Evolutionary conservation across 306 rosid genomes (phyloP), one percentile per base, ranked within the genome.

Genomic region (Begonia masoniana): DNA sequence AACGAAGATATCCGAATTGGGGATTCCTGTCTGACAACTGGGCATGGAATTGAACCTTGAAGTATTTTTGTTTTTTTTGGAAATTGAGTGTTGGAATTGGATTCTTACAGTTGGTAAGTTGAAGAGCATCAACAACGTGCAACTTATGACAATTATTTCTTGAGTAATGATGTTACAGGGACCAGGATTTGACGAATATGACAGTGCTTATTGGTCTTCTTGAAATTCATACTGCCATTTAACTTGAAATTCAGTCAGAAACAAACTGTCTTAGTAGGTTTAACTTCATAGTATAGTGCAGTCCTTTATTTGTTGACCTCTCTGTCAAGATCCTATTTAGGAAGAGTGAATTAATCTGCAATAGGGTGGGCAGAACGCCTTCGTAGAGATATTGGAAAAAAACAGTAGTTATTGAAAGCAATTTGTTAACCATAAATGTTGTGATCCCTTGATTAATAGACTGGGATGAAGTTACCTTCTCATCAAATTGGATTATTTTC

Each of bases 1-100:
- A 51, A 54, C 70, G 87, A 82, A 80, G 75, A 77, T 85, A 50
- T 82, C 88, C 4, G 95, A 85, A 17, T 70, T 82, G 12, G 97
- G 97, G 50, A 46, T 89, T 61, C 67, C 78, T 12, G 82, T 80
- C 46, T 88, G 75, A 88, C 47, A n/a, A 2, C 55, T 59, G 48
- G 49, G 16, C 41, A 43, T 42, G 8, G 56, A 54, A 43, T 49
- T 16, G 47, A 16, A 21, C 8, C 43, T 13, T 47, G 4, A 45
- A 11, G 49, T 45, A 31, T 31, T 2, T 21, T 21, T 21, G 0
- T 31, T 31, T 6, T 31, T 7, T 7, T 5, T 31, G 3, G 39
- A 31, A 31, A 31, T 31, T 31, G 8, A 31, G 39, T 12, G 49
- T 45, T 45, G 49, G 14, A 45, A 45, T 11, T 12, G 14, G 2